Evolutionary conservation across 495 filamentous ascomycete species (phyloP).

Genomic region (Neurospora terricola): DNA sequence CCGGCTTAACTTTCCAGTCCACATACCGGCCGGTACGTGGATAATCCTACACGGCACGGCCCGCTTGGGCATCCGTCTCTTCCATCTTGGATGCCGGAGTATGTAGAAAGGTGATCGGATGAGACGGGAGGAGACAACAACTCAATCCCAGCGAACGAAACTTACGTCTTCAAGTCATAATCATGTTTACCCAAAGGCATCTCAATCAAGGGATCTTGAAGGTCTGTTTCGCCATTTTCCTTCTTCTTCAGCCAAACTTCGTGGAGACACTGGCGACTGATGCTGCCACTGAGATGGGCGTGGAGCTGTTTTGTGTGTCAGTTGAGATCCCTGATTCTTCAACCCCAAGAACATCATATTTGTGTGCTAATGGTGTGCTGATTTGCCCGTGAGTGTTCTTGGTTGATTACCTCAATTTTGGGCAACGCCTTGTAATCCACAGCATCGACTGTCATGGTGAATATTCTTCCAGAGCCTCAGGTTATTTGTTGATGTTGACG

Average conservation of each 20-base stretch:
- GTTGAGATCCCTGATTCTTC: background rate
- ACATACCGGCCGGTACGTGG: background rate
- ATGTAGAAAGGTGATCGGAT: background rate
- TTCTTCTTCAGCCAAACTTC: conserved; percentile 61
- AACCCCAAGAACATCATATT: background rate
- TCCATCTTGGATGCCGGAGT: background rate
- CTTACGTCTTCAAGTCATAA: conserved; percentile 61
- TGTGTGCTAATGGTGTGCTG: background rate
- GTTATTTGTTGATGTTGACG: conserved; percentile 10
- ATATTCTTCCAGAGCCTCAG: background rate
- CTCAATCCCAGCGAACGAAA: conserved; percentile 15
- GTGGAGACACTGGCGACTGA: conserved; percentile 64
- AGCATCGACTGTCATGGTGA: background rate
- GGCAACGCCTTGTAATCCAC: conserved; percentile 36
- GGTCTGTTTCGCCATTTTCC: conserved; percentile 31
- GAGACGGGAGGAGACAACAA: background rate
- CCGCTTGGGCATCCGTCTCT: background rate
- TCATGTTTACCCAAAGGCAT: conserved; percentile 62
- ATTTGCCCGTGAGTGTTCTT: background rate
- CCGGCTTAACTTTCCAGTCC: background rate
- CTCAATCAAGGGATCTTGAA: conserved; percentile 58
- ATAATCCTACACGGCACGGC: background rate
- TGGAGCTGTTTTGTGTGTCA: conserved; percentile 54
- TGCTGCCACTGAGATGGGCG: conserved; percentile 75
- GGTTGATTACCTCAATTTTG: conserved; percentile 35